A percentile compares a stretch with the other conserved stretches of the same genome.
Conservation (phyloP, 1,284 basidiomycete genomes). For the Fomitopsis betulina region DNA sequence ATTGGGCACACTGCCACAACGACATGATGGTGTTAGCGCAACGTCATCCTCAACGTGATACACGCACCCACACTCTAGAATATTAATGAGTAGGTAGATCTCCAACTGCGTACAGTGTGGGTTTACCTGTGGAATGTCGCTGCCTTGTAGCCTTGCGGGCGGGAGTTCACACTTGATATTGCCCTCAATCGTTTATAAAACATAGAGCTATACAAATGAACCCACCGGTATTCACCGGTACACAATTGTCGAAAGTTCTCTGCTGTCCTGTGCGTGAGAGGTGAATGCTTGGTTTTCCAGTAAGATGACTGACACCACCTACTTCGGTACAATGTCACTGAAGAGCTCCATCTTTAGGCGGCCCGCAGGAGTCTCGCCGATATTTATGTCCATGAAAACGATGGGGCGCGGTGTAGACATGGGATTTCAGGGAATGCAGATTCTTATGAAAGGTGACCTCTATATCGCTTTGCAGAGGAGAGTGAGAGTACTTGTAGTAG, state of each 20-base stretch:
- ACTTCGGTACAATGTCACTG: constrained; percentile 88
- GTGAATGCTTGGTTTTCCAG: background rate
- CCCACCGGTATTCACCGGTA: constrained; percentile 89
- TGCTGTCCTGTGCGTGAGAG: constrained; percentile 50
- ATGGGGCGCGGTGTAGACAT: constrained; percentile 58
- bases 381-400: constrained; percentile 95
- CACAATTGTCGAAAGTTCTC: constrained; percentile 98
- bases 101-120: background rate
- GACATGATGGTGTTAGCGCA: background rate
- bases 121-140: constrained; percentile 87
- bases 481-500: background rate
- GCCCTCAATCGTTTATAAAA: constrained; percentile 40
- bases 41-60: background rate
- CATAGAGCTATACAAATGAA: background rate
- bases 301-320: constrained; percentile 5
- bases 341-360: constrained; percentile 95
- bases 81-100: constrained; percentile 13
- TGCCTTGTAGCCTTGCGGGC: constrained; percentile 87
- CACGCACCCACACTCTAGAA: constrained; percentile 62
- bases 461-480: too few relatives aligned
- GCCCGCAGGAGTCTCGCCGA: constrained; percentile 93
- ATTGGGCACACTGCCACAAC: constrained; percentile 55
- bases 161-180: constrained; percentile 64
- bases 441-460: too few relatives aligned
- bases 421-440: too few relatives aligned